Evolutionary conservation across 441 rosid genomes (phyloP).

Genomic region (Gossypium trilobum): DNA sequence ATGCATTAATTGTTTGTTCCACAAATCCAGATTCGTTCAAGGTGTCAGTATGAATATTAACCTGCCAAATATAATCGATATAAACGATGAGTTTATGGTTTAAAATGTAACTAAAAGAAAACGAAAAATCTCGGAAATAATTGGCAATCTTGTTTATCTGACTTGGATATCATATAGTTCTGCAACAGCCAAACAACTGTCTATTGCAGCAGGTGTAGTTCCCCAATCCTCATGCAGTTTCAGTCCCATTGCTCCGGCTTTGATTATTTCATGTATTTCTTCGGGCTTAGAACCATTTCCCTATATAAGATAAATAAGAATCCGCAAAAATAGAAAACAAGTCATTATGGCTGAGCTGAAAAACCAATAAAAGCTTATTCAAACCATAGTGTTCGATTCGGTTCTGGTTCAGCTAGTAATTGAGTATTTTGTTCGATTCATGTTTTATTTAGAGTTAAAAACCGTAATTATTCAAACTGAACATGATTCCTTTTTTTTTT

Average conservation of each 20-base stretch:
- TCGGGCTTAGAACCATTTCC: slow-evolving; percentile 69
- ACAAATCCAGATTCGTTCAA: slow-evolving; percentile 92
- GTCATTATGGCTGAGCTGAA: too few relatives aligned
- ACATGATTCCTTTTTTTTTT: too few relatives aligned
- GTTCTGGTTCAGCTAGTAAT: too few relatives aligned
- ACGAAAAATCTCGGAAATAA: not conserved
- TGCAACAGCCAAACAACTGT: slow-evolving; percentile 71
- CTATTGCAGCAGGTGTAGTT: slow-evolving; percentile 85
- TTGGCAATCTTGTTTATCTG: not conserved
- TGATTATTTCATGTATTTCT: slow-evolving; percentile 62
- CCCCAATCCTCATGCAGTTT: slow-evolving; percentile 99
- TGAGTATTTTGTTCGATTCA: too few relatives aligned
- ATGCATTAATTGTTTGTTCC: slow-evolving; percentile 77
- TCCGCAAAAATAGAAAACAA: too few relatives aligned
- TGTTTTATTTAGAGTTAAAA: too few relatives aligned
- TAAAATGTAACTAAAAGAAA: not conserved
- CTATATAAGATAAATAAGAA: slow-evolving; percentile 27
- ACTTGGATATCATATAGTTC: slow-evolving; percentile 76
- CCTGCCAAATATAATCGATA: slow-evolving; percentile 37
- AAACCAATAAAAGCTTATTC: too few relatives aligned
- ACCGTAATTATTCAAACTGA: too few relatives aligned
- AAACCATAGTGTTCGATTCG: too few relatives aligned
- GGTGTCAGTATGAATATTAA: slow-evolving; percentile 90
- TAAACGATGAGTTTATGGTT: not conserved
- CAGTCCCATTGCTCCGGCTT: slow-evolving; percentile 95